Base-by-base conservation (phyloP, 305 asterid genomes). In the Striga hermonthica region DNA sequence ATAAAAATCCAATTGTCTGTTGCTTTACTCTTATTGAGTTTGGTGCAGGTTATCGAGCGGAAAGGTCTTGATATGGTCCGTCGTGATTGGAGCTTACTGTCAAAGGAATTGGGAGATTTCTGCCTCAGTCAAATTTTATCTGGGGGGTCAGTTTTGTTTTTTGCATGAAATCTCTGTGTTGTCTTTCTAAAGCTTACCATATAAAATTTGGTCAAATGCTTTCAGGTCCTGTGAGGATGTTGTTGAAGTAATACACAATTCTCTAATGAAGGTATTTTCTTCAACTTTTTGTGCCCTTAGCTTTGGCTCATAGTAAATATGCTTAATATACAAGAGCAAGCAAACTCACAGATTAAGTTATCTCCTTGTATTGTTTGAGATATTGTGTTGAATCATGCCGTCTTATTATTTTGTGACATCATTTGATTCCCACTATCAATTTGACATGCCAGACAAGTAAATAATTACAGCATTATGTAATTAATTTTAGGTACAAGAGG, bases 1-100 rank as follows among this genome's bases (percentile, higher is more conserved):
- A 72, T 11, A 37, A 39, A 14, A 61, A 16, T 49, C 28, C 38
- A 61, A 54, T 60, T 58, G 62, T 69, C 74, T 40, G 50, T 75
- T 74, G 67, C 60, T 59, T 62, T 45, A 58, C 68, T 60, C 52
- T 22, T 69, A 62, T 39, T 65, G 62, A 64, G 60, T 74, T 54
- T 36, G 66, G 12, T 67, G 58, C 78, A 94, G 99, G 86, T 85
- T 62, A 86, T 86, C 74, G 99, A 94, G 77, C 78, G 88, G 74
- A 94, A 94, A 82, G 99, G 99, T 74, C 96, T 94, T 79, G 99
- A 94, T 82, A 88, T 90, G 88, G 99, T 94, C 70, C 86, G 99
- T 34, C 95, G 99, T 82, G 99, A 94, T 80, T 94, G 99, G 99
- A 94, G 99, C 80, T 72, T 90, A 84, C 73, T 94, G 71, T 84